Percentiles rank a stretch among this genome's conserved stretches.
These are phyloP conservation scores for Diacronema lutheri DNA, from an alignment of 78 protist genomes.

Conservation along the genomic window DNA sequence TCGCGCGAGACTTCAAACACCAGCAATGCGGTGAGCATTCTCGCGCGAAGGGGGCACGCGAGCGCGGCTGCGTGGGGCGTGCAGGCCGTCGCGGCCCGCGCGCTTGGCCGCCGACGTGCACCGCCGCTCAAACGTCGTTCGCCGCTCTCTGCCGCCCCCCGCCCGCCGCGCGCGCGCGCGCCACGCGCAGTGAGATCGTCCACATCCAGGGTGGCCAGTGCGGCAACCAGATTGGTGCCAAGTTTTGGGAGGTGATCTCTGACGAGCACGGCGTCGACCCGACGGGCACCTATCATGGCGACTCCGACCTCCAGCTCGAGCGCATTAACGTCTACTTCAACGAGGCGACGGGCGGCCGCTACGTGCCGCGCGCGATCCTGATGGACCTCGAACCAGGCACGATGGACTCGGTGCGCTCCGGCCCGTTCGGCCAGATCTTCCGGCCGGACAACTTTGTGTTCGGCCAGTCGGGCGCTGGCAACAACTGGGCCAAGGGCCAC, in stretches of 20 bases:
- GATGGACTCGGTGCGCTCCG: conserved; percentile 90
- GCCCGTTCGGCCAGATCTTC: conserved; percentile 90
- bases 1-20: no score
- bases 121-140: no score
- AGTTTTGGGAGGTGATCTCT: conserved; percentile 88
- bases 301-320: conserved; percentile 85
- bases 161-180: no score
- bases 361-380: conserved; percentile 97
- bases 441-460: conserved; percentile 90
- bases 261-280: conserved; percentile 90
- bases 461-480: conserved; percentile 90
- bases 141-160: no score
- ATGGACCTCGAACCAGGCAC: conserved; percentile 98
- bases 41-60: no score
- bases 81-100: no score
- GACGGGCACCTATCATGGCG: conserved; percentile 86
- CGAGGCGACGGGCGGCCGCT: conserved; percentile 90
- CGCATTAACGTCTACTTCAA: conserved; percentile 96
- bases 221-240: conserved; percentile 85
- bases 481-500: conserved; percentile 99
- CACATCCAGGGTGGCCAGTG: conserved; percentile 97
- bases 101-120: no score
- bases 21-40: no score
- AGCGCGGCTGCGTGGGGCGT: no score
- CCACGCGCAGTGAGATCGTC: conserved; percentile 80